phyloP scores from a whole-genome alignment of 2,329 filamentous ascomycete genomes.

The Monilinia fructicola region DNA sequence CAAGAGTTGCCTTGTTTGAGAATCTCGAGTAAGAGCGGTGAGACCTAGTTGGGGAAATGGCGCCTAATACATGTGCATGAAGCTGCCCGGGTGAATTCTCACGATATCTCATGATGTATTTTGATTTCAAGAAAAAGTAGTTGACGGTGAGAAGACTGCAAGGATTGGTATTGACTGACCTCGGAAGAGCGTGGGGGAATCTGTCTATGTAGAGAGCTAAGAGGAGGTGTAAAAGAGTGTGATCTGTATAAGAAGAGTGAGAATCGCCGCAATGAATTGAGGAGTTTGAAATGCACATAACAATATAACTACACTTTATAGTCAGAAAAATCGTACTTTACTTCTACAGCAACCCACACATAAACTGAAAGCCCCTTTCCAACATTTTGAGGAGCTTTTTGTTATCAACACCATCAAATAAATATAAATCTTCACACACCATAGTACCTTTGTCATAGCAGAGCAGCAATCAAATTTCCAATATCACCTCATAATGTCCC shows the following conservation, averaged over 20 bases:
- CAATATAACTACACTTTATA: slow-evolving; percentile 6
- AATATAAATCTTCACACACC: no score
- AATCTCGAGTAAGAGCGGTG: slow-evolving; percentile 16
- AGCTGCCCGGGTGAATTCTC: slow-evolving; percentile 11
- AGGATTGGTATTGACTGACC: background rate
- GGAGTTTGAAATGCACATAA: background rate
- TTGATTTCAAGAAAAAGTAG: background rate
- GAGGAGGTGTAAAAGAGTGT: background rate
- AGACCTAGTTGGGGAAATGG: slow-evolving; percentile 4
- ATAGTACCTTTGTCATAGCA: background rate
- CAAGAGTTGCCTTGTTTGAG: slow-evolving; percentile 1
- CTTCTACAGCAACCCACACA: background rate
- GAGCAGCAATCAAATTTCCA: background rate
- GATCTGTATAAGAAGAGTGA: slow-evolving; percentile 13
- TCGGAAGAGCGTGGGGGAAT: slow-evolving; percentile 3
- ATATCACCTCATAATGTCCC: background rate
- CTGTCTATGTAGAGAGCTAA: background rate
- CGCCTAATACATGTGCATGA: slow-evolving; percentile 14
- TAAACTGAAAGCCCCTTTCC: background rate
- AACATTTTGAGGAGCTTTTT: background rate
- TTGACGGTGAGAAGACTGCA: slow-evolving; percentile 6
- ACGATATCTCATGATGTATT: slow-evolving; percentile 13
- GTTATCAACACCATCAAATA: background rate
- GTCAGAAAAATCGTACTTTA: background rate
- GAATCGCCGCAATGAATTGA: background rate